Percentiles rank a stretch among this genome's conserved stretches.
phyloP scores from a whole-genome alignment of 257 asterid species.

The Przewalskia tangutica region DNA sequence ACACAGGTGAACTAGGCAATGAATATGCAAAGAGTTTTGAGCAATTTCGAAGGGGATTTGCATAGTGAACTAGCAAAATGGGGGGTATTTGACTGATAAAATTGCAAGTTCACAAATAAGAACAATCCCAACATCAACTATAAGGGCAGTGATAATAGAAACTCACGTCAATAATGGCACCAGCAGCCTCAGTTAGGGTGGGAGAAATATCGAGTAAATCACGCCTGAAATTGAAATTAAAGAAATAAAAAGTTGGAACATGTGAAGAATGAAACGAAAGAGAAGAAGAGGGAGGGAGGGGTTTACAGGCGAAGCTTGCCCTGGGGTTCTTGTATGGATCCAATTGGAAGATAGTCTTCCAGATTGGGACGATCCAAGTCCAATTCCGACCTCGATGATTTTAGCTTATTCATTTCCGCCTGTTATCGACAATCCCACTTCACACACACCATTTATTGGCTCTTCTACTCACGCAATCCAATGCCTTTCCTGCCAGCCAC shows the following conservation, averaged over 20 bases:
- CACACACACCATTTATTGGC: background rate
- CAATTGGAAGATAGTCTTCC: slow-evolving; percentile 85
- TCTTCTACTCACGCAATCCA: too few relatives aligned
- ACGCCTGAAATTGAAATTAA: slow-evolving; percentile 35
- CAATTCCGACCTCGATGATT: slow-evolving; percentile 59
- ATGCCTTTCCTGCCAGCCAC: too few relatives aligned
- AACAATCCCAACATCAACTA: too few relatives aligned
- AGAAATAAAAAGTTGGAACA: background rate
- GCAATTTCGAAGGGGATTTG: slow-evolving; percentile 26
- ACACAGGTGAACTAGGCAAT: slow-evolving; percentile 31
- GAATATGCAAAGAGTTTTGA: slow-evolving; percentile 32
- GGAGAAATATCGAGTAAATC: slow-evolving; percentile 96
- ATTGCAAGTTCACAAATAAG: too few relatives aligned
- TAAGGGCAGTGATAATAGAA: background rate
- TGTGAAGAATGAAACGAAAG: background rate
- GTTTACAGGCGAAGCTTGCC: slow-evolving; percentile 70
- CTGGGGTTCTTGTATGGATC: slow-evolving; percentile 75
- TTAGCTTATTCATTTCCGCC: background rate
- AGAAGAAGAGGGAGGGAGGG: too few relatives aligned
- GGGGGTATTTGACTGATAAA: slow-evolving; percentile 2
- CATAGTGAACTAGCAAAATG: slow-evolving; percentile 56
- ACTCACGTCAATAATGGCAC: slow-evolving; percentile 92
- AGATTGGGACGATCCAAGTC: slow-evolving; percentile 88
- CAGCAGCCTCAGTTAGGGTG: slow-evolving; percentile 91
- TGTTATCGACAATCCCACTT: background rate